Evolutionary conservation across 1,284 basidiomycete genomes (phyloP).

Genomic region (Rhizopogon parksii): DNA sequence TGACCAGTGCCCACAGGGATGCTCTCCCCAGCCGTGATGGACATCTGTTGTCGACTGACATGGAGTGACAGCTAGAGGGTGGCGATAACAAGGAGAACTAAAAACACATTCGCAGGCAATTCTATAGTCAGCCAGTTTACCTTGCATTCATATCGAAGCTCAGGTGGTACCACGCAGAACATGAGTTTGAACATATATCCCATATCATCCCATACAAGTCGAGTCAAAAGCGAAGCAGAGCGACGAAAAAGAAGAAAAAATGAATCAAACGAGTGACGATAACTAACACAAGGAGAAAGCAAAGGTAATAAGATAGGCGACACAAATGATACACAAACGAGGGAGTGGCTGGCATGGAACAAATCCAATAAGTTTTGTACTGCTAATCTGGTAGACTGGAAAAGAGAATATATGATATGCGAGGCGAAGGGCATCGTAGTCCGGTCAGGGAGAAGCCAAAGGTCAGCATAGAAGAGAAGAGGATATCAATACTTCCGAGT

Average conservation of each 20-base stretch:
- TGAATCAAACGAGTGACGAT: slow-evolving; percentile 19
- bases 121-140: background rate
- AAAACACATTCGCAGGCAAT: background rate
- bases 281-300: slow-evolving; percentile 16
- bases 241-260: slow-evolving; percentile 9
- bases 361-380: slow-evolving; percentile 17
- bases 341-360: slow-evolving; percentile 14
- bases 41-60: slow-evolving; percentile 1
- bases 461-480: background rate
- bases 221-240: slow-evolving; percentile 13
- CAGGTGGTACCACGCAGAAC: no score
- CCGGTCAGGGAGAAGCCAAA: background rate
- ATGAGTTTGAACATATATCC: slow-evolving; percentile 25
- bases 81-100: background rate
- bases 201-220: slow-evolving; percentile 29
- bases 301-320: slow-evolving; percentile 22
- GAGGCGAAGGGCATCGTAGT: background rate
- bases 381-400: slow-evolving; percentile 15
- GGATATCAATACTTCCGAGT: slow-evolving; percentile 63
- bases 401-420: background rate
- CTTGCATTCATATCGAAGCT: slow-evolving; percentile 1
- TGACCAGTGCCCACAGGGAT: slow-evolving; percentile 47
- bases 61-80: background rate
- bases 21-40: slow-evolving; percentile 18
- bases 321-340: slow-evolving; percentile 24